Conservation (phyloP, 495 filamentous ascomycete species). For the Lindgomyces ingoldianus region DNA sequence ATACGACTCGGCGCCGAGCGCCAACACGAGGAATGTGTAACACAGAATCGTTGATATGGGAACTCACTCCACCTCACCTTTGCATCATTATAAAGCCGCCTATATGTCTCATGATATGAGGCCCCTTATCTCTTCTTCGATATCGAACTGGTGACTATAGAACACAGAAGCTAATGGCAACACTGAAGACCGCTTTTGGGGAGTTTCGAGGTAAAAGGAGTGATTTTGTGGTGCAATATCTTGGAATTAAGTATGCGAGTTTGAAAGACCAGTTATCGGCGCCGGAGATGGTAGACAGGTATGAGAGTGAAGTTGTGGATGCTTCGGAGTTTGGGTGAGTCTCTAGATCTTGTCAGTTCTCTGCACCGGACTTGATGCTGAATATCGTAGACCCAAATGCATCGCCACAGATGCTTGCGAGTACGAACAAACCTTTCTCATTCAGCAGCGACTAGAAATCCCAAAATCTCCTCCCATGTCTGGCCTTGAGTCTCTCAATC, state of each 20-base stretch:
- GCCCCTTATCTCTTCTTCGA: no score
- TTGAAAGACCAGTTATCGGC: conserved; percentile 35
- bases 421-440: conserved; percentile 26
- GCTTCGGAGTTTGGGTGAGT: conserved; percentile 34
- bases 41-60: neutral
- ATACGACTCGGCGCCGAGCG: neutral
- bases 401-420: conserved; percentile 14
- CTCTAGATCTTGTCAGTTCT: neutral
- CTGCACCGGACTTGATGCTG: neutral
- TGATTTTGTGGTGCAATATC: conserved; percentile 32
- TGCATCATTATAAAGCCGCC: neutral
- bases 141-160: neutral
- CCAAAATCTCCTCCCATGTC: conserved; percentile 22
- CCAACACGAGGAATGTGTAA: neutral
- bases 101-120: neutral
- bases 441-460: conserved; percentile 29
- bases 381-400: conserved; percentile 11
- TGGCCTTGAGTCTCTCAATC: conserved; percentile 37
- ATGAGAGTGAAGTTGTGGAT: conserved; percentile 20
- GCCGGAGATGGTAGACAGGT: conserved; percentile 25
- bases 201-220: conserved; percentile 21
- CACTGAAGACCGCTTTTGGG: conserved; percentile 16
- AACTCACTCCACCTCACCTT: neutral
- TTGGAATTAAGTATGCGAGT: conserved; percentile 39
- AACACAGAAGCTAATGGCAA: neutral